Percentiles rank a stretch among this genome's conserved stretches.
These are phyloP conservation scores for Cenchrus americanus DNA, from an alignment of 176 grass and related monocot species.

Conservation along the genomic window DNA sequence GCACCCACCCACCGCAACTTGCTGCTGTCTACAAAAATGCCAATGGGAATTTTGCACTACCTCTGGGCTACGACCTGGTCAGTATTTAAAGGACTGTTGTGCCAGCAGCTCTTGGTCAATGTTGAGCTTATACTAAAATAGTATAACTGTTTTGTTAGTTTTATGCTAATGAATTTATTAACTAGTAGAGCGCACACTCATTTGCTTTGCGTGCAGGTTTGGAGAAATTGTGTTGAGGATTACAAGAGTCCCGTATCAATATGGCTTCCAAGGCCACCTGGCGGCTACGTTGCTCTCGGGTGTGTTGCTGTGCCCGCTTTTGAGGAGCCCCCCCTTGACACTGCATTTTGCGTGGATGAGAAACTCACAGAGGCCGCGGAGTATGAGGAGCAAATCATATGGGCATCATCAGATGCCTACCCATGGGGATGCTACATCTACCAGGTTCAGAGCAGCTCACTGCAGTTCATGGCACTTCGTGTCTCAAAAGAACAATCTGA, in stretches of 20 bases:
- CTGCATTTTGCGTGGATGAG: constrained; percentile 63
- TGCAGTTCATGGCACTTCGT: constrained; percentile 83
- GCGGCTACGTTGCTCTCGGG: constrained; percentile 74
- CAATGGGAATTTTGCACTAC: constrained; percentile 73
- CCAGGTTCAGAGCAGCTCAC: constrained; percentile 72
- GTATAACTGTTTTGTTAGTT: constrained; percentile 6
- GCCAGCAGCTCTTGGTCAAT: constrained; percentile 16
- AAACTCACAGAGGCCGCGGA: constrained; percentile 59
- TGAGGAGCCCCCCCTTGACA: constrained; percentile 68
- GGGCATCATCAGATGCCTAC: constrained; percentile 77
- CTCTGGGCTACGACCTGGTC: constrained; percentile 93
- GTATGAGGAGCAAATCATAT: constrained; percentile 89
- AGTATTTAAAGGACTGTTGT: constrained; percentile 39
- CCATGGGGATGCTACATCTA: constrained; percentile 95
- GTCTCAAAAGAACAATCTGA: constrained; percentile 68
- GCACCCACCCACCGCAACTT: constrained; percentile 69
- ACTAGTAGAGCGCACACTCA: neutral
- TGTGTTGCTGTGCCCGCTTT: constrained; percentile 75
- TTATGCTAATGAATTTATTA: neutral
- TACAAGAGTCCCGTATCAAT: constrained; percentile 72
- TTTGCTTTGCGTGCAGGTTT: constrained; percentile 58
- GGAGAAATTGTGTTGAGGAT: constrained; percentile 90
- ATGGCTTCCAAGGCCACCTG: constrained; percentile 87
- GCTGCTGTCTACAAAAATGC: constrained; percentile 74
- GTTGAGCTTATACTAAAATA: constrained; percentile 23